Base-by-base conservation (phyloP, 805 yeast genomes). In the Sporopachydermia lactativora region DNA sequence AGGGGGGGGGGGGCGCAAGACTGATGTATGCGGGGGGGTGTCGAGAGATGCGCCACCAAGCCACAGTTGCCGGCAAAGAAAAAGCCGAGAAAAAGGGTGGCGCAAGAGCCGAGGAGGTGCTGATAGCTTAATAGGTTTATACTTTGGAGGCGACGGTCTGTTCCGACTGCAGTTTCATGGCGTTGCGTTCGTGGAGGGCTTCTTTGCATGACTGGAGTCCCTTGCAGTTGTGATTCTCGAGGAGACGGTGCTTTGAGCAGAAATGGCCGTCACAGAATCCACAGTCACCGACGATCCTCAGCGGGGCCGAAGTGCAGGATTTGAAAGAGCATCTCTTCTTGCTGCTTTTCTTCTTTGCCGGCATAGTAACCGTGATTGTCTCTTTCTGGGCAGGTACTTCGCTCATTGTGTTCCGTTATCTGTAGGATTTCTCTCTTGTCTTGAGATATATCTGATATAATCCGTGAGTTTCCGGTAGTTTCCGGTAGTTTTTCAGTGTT, bases 161-260 rank as follows among this genome's bases (percentile, higher is more conserved):
- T 59, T 85, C 95, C 52, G 73, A 75, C 49, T 78, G 83, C 44
- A 85, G 68, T 61, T 81, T 82, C 53, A 77, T 69, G 36, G 95
- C 95, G 55, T 85, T 85, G 48, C 84, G 69, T 52, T 81, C 88
- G 52, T 83, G 94, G 49, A 84, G 75, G 51, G 71, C 75, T 51
- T 84, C 88, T 65, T 83, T 83, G 65, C 94, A 84, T 47, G 64
- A 69, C 53, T 78, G 80, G 44, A 85, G 68, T 4, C 92, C 94
- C 43, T 70, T 66, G 56, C 96, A 85, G 44, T 68, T 57, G 60
- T 85, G 96, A 58, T 78, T 85, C 59, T 85, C 96, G 61, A 86
- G 66, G 42, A 85, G 65, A 42, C 96, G 71, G 62, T 85, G 96
- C 52, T 81, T 80, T 19, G 89, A 79, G 59, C 96, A 85, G 58